A percentile compares a stretch with the other conserved stretches of the same genome.
These are phyloP conservation scores for Botryotinia globosa DNA, from an alignment of 2,329 filamentous ascomycete genomes.

Conservation along the genomic window DNA sequence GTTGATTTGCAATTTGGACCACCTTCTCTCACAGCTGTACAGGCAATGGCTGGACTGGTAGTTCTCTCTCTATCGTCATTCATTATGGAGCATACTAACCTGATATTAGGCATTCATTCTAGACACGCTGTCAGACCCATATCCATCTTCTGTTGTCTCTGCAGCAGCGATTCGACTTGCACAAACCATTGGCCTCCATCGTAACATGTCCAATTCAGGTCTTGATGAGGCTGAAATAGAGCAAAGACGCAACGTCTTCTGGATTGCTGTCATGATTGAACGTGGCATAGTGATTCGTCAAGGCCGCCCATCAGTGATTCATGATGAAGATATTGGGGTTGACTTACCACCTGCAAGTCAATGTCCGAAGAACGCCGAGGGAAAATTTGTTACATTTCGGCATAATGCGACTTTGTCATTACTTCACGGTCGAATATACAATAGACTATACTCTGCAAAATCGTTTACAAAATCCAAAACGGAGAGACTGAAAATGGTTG, in stretches of 20 bases:
- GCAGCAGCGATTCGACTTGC: slow-evolving; percentile 26
- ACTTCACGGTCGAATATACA: slow-evolving; percentile 31
- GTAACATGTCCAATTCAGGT: slow-evolving; percentile 25
- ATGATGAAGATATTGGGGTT: slow-evolving; percentile 33
- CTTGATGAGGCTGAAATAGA: slow-evolving; percentile 25
- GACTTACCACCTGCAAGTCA: slow-evolving; percentile 28
- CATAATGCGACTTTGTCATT: slow-evolving; percentile 26
- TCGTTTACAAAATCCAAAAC: slow-evolving; percentile 29
- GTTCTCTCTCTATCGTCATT: slow-evolving; percentile 4
- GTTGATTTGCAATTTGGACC: slow-evolving; percentile 27
- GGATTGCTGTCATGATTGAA: slow-evolving; percentile 31
- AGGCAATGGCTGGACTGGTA: slow-evolving; percentile 27
- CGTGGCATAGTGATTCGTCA: slow-evolving; percentile 24
- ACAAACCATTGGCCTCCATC: slow-evolving; percentile 31
- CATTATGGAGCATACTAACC: neutral
- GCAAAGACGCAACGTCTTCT: slow-evolving; percentile 32
- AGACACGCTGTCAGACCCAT: slow-evolving; percentile 25
- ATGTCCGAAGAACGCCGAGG: slow-evolving; percentile 19
- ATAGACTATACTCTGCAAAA: slow-evolving; percentile 31
- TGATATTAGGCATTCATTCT: slow-evolving; percentile 20
- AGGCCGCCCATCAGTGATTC: slow-evolving; percentile 32
- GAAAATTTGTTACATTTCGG: slow-evolving; percentile 27
- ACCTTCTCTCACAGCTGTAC: slow-evolving; percentile 30
- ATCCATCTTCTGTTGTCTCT: slow-evolving; percentile 27
- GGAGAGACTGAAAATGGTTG: slow-evolving; percentile 28